These are phyloP conservation scores for Aspergillus hiratsukae DNA, from an alignment of 2,329 filamentous ascomycete genomes.

Conservation along the genomic window DNA sequence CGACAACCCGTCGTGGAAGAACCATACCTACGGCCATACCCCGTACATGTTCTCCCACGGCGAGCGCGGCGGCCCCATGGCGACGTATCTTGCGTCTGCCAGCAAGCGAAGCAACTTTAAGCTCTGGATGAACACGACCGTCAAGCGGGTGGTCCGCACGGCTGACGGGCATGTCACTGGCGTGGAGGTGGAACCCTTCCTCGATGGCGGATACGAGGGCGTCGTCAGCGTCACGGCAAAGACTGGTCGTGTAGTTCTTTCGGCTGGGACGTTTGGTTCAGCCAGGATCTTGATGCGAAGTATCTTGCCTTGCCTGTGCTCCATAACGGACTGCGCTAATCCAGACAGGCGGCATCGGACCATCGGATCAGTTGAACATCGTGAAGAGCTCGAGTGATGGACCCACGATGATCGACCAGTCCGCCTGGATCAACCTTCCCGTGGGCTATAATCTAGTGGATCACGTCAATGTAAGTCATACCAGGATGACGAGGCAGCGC, in stretches of 20 bases:
- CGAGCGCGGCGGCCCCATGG: slow-evolving; percentile 7
- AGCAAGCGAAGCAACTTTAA: slow-evolving; percentile 4
- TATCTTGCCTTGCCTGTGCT: neutral
- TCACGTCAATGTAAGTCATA: slow-evolving; percentile 1
- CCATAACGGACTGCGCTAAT: too few species aligned
- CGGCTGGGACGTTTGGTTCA: slow-evolving; percentile 5
- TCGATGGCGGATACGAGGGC: slow-evolving; percentile 6
- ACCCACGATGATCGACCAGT: slow-evolving; percentile 4
- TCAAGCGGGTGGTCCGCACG: slow-evolving; percentile 3
- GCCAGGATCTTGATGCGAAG: slow-evolving; percentile 8
- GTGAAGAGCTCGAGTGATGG: slow-evolving; percentile 8
- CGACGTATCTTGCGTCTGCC: slow-evolving; percentile 7
- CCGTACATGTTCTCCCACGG: slow-evolving; percentile 9
- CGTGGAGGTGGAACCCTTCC: slow-evolving; percentile 8
- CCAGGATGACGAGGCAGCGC: neutral
- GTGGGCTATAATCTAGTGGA: slow-evolving; percentile 7
- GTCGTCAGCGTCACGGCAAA: slow-evolving; percentile 3
- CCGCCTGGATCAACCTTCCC: slow-evolving; percentile 6
- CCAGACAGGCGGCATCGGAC: slow-evolving; percentile 8
- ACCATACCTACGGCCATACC: slow-evolving; percentile 3
- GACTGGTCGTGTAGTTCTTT: slow-evolving; percentile 4
- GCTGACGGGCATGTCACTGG: slow-evolving; percentile 2
- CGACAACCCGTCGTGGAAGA: slow-evolving; percentile 2
- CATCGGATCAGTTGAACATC: slow-evolving; percentile 2
- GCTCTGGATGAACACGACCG: slow-evolving; percentile 6